Percentiles rank a stretch among this genome's conserved stretches.
Conservation (phyloP, 352 stramenopile species). For the Hyaloperonospora arabidopsidis region DNA sequence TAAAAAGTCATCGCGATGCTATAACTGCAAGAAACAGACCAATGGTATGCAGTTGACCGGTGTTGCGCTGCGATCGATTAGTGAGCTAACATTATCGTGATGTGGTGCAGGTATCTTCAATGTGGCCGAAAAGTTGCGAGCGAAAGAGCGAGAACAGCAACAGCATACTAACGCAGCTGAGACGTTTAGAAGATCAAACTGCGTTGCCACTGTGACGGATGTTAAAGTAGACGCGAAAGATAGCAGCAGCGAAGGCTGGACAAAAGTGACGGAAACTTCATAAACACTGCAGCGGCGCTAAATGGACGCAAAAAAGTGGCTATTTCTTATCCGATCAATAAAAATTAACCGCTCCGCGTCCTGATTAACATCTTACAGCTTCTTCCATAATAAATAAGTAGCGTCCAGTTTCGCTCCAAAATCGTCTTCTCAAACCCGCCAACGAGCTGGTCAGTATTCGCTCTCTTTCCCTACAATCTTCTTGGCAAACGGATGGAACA, state of each 20-base stretch:
- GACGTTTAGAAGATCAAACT: neutral
- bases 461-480: conserved; percentile 24
- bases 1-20: conserved; percentile 81
- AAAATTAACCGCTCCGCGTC: neutral
- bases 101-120: conserved; percentile 76
- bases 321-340: too few species aligned
- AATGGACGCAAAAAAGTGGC: too few species aligned
- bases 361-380: conserved; percentile 1
- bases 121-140: conserved; percentile 72
- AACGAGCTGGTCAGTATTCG: conserved; percentile 10
- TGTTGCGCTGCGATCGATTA: neutral
- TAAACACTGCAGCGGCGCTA: neutral
- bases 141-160: conserved; percentile 34
- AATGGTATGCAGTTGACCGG: conserved; percentile 41
- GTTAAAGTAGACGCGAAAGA: neutral
- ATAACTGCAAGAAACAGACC: conserved; percentile 92
- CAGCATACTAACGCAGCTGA: conserved; percentile 13
- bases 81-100: neutral
- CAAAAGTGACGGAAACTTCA: conserved; percentile 8
- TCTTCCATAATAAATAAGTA: conserved; percentile 28
- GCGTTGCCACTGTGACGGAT: neutral
- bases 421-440: conserved; percentile 4
- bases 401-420: neutral
- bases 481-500: conserved; percentile 60
- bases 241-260: conserved; percentile 15